Evolutionary conservation across 2,329 filamentous ascomycete genomes (phyloP).

Genomic region (Fusarium gaditjirri): DNA sequence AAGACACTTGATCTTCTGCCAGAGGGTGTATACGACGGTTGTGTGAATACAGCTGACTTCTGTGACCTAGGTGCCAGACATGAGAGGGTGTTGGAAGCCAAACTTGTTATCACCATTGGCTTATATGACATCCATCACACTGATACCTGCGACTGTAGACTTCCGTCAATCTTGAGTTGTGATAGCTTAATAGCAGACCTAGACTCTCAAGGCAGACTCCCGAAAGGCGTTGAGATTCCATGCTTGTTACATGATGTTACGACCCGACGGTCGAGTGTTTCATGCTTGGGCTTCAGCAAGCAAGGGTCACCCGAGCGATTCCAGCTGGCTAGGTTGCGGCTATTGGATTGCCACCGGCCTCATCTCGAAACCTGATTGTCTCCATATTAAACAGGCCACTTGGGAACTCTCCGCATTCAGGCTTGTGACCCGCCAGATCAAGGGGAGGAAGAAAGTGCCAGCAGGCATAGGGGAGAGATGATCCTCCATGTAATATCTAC

Average conservation of each 20-base stretch:
- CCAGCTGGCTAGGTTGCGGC: conserved; percentile 1
- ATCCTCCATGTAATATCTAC: background rate
- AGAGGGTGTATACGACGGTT: background rate
- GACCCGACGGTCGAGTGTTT: conserved; percentile 1
- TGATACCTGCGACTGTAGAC: background rate
- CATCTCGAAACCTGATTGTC: conserved; percentile 16
- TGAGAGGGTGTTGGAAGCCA: background rate
- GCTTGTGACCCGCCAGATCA: background rate
- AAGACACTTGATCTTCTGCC: background rate
- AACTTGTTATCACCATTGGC: background rate
- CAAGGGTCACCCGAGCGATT: conserved; percentile 15
- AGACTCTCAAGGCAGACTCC: background rate
- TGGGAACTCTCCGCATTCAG: conserved; percentile 5
- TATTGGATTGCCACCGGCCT: conserved; percentile 7
- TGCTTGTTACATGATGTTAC: conserved; percentile 7
- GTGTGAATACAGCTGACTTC: background rate
- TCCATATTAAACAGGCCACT: conserved; percentile 36
- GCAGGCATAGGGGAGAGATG: background rate
- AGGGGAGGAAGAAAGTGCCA: background rate
- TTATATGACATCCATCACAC: background rate
- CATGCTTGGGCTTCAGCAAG: conserved; percentile 9
- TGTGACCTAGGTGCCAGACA: background rate
- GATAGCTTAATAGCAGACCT: background rate
- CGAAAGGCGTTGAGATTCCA: background rate
- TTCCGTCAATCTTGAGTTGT: conserved; percentile 5